Percentiles rank a stretch among this genome's conserved stretches.
Evolutionary conservation across 768 basidiomycete genomes (phyloP).

Genomic region (Collybia mongolica): DNA sequence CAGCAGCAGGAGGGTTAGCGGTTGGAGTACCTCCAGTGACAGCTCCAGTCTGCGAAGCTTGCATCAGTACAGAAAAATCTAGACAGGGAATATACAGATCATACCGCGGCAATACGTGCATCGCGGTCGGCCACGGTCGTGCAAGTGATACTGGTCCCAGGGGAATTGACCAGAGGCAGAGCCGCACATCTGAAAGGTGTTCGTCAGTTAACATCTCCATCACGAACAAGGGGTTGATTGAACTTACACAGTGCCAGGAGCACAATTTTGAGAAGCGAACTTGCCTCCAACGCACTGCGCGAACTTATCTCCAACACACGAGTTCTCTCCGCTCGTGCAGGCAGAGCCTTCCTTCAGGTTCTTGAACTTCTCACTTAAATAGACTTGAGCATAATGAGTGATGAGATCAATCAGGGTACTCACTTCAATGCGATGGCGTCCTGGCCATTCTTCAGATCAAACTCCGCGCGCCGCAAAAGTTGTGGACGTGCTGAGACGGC

Average conservation of each 20-base stretch:
- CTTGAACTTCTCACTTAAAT: conserved; percentile 30
- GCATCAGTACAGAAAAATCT: not conserved
- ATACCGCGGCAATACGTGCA: conserved; percentile 45
- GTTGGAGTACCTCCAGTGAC: not conserved
- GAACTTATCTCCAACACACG: conserved; percentile 48
- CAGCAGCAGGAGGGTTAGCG: not conserved
- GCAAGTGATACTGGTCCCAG: conserved; percentile 53
- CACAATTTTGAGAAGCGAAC: conserved; percentile 35
- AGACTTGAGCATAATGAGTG: not conserved
- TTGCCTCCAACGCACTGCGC: conserved; percentile 57
- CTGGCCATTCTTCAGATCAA: conserved; percentile 37
- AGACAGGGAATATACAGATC: conserved; percentile 10
- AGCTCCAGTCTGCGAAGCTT: conserved; percentile 15
- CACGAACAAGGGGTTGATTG: not conserved
- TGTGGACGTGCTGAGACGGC: conserved; percentile 34
- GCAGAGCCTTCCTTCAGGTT: conserved; percentile 29
- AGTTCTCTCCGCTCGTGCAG: conserved; percentile 37
- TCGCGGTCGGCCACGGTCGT: conserved; percentile 45
- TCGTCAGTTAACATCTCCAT: not conserved
- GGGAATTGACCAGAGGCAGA: conserved; percentile 46
- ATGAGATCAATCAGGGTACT: conserved; percentile 9
- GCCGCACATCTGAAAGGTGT: conserved; percentile 39
- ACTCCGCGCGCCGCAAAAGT: conserved; percentile 28
- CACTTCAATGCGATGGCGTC: conserved; percentile 42
- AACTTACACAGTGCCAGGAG: conserved; percentile 33